These are phyloP conservation scores for Neoboletus subvelutipes DNA, from an alignment of 768 basidiomycete genomes.

Conservation along the genomic window DNA sequence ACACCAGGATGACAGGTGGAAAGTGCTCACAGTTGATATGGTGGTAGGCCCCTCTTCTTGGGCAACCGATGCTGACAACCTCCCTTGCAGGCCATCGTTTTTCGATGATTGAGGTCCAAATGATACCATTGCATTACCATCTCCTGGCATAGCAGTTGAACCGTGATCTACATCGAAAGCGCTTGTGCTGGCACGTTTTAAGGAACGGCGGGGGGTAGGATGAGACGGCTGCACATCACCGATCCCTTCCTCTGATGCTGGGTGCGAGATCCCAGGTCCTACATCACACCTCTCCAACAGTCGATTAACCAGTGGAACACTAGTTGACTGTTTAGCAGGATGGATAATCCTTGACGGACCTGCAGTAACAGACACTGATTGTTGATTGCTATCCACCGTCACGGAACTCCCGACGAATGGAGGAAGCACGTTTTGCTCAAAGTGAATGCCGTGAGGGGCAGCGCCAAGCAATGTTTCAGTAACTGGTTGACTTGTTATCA, in stretches of 20 bases:
- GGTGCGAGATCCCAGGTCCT: background rate
- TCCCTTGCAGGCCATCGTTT: background rate
- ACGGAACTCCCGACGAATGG: background rate
- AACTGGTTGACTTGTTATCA: background rate
- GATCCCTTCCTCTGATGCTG: background rate
- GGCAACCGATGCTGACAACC: background rate
- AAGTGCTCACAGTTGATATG: conserved; percentile 4
- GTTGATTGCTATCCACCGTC: background rate
- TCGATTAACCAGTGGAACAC: too few relatives aligned
- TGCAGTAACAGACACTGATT: background rate
- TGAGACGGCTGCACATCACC: background rate
- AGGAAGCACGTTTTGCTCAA: background rate
- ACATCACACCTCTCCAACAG: background rate
- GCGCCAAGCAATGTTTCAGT: background rate
- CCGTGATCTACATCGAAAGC: background rate
- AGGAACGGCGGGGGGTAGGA: background rate
- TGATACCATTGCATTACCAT: background rate
- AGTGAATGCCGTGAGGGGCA: background rate
- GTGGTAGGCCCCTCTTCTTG: background rate
- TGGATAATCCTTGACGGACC: background rate
- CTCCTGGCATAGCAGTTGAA: background rate
- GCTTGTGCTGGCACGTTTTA: conserved; percentile 5
- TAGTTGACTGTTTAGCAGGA: background rate
- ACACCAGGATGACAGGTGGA: background rate
- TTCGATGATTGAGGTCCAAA: background rate